phyloP scores from a whole-genome alignment of 345 rosid species.

The Eucalyptus pumila region DNA sequence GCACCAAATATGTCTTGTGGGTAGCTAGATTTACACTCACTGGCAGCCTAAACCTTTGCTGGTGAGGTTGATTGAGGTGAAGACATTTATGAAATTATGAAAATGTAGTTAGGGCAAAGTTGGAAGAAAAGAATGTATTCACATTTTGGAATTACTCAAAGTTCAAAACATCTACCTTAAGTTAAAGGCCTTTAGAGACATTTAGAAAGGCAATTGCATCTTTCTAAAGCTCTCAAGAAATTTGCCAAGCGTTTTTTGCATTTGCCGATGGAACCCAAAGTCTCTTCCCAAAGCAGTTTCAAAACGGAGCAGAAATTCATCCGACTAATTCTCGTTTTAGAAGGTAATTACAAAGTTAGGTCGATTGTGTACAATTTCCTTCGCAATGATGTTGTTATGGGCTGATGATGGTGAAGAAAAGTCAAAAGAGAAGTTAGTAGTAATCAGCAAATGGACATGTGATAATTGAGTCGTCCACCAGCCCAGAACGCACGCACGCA shows the following conservation, averaged over 20 bases:
- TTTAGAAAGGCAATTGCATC: too few relatives aligned
- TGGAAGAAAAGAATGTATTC: too few relatives aligned
- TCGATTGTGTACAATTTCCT: neutral
- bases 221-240: neutral
- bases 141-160: neutral
- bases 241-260: too few relatives aligned
- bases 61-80: neutral
- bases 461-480: neutral
- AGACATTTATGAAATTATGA: too few relatives aligned
- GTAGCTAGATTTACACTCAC: too few relatives aligned
- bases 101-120: neutral
- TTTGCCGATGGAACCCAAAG: neutral
- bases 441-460: neutral
- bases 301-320: neutral
- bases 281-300: neutral
- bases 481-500: neutral
- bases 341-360: neutral
- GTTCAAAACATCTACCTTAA: neutral
- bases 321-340: neutral
- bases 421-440: neutral
- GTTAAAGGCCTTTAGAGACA: neutral
- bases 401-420: neutral
- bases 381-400: neutral
- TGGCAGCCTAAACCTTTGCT: rapidly evolving
- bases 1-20: neutral